phyloP scores from a whole-genome alignment of 164 flowering plant species.

The Annona squamosa region DNA sequence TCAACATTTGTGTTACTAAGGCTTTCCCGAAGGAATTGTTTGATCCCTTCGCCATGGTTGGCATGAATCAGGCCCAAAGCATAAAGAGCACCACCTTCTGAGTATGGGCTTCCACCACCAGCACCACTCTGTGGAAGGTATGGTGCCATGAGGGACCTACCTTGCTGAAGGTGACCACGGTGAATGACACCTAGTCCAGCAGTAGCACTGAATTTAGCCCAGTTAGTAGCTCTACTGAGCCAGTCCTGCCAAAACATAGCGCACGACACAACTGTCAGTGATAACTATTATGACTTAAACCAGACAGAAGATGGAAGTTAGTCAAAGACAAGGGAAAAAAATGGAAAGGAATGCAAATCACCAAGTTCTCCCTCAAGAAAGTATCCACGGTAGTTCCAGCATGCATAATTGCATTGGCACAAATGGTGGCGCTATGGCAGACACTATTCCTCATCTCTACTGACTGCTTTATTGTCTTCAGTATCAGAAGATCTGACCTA shows the following conservation, averaged over 20 bases:
- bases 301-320: background rate
- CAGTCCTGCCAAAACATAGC: conserved; percentile 47
- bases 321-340: background rate
- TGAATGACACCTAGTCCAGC: conserved; percentile 93
- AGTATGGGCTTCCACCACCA: conserved; percentile 88
- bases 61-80: conserved; percentile 93
- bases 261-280: background rate
- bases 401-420: conserved; percentile 96
- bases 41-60: conserved; percentile 93
- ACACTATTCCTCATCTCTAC: conserved; percentile 96
- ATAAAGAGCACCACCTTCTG: conserved; percentile 94
- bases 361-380: conserved; percentile 85
- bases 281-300: background rate
- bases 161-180: conserved; percentile 86
- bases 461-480: conserved; percentile 91
- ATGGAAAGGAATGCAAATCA: conserved; percentile 15
- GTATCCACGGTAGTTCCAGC: conserved; percentile 97
- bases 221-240: conserved; percentile 90
- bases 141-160: conserved; percentile 90
- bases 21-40: conserved; percentile 85
- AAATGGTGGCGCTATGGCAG: conserved; percentile 92
- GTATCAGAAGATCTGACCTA: conserved; percentile 82
- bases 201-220: conserved; percentile 96
- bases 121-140: conserved; percentile 87
- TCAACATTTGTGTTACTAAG: conserved; percentile 75